Evolutionary conservation across 1,284 basidiomycete species (phyloP), one percentile per base, ranked within the genome.

Genomic region (Leccinum subrobustum): DNA sequence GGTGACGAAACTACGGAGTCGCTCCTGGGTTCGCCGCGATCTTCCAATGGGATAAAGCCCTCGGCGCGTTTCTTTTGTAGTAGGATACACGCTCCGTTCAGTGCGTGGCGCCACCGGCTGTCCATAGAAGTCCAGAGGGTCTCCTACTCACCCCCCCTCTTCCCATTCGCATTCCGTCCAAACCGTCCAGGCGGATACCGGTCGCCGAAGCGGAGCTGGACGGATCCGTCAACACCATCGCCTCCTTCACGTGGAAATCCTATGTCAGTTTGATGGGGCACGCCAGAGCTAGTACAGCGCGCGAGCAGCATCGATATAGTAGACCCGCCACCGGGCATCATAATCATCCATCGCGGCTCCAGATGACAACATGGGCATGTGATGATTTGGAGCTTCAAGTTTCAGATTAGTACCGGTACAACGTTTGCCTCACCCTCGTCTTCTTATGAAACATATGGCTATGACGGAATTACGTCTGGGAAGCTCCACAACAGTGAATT

Each of bases 41-140:
- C 58, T 16, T 23, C 64, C 57, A 54, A 65, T 63, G 35, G 48
- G 52, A 58, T 59, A 69, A 68, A 66, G 18, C 52, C 18, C 52
- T 53, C 52, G 9, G 42, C 5, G 23, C 6, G 9, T 44, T 20
- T 44, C 18, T 44, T 18, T 44, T 18, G 42, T 20, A 44, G 42
- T 6, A 44, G 11, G 18, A 11, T 6, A 44, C 42, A 31, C 27
- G 27, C 9, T 11, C 27, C 27, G 9, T 27, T 18, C 7, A 16
- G 23, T 25, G 11, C 35, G 11, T 35, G 12, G n/a, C 47, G 47
- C 50, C 50, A 29, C 50, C 50, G 50, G 50, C 11, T 29, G 27
- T 52, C 50, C 50, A 52, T 52, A 29, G 50, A 50, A 23, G 27
- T 52, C 23, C 25, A 23, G 23, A 27, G 48, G 42, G 42, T 44